A percentile compares a stretch with the other conserved stretches of the same genome.
Conservation (phyloP, 176 grass and related monocot species). For the Urochloa ruziziensis region DNA sequence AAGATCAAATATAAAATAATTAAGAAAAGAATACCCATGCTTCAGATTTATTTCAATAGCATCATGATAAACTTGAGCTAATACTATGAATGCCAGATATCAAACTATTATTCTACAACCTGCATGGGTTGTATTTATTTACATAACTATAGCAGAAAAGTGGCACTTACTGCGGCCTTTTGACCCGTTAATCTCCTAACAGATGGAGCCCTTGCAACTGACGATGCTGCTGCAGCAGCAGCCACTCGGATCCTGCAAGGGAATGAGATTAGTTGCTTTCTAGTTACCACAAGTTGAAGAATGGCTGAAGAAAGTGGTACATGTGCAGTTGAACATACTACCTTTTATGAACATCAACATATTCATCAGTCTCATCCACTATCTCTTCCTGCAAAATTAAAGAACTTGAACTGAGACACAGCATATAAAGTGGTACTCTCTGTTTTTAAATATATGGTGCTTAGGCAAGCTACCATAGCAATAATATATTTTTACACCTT, state of each 20-base stretch:
- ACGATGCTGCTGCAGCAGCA: slow-evolving; percentile 88
- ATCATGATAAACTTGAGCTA: not conserved
- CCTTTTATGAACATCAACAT: slow-evolving; percentile 99
- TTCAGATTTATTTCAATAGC: not conserved
- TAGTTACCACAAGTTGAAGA: slow-evolving; percentile 8
- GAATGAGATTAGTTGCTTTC: slow-evolving; percentile 20
- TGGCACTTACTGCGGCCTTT: slow-evolving; percentile 73
- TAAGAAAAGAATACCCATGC: not conserved
- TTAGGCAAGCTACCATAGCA: not conserved
- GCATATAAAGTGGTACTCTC: not conserved
- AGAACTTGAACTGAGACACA: not conserved
- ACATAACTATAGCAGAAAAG: slow-evolving; percentile 7
- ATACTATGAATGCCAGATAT: not conserved
- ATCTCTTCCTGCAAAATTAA: slow-evolving; percentile 80
- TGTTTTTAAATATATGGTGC: not conserved
- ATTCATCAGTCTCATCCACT: slow-evolving; percentile 98
- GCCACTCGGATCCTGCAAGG: slow-evolving; percentile 85
- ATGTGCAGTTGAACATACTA: slow-evolving; percentile 24
- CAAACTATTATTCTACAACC: not conserved
- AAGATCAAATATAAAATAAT: not conserved
- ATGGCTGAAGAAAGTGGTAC: slow-evolving; percentile 6
- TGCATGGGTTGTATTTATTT: not conserved
- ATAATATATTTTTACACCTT: slow-evolving; percentile 30
- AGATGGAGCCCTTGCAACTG: slow-evolving; percentile 94
- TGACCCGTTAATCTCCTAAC: slow-evolving; percentile 79